Evolutionary conservation across 257 asterid genomes (phyloP), one percentile per base, ranked within the genome.

Genomic region (Misopates orontium): DNA sequence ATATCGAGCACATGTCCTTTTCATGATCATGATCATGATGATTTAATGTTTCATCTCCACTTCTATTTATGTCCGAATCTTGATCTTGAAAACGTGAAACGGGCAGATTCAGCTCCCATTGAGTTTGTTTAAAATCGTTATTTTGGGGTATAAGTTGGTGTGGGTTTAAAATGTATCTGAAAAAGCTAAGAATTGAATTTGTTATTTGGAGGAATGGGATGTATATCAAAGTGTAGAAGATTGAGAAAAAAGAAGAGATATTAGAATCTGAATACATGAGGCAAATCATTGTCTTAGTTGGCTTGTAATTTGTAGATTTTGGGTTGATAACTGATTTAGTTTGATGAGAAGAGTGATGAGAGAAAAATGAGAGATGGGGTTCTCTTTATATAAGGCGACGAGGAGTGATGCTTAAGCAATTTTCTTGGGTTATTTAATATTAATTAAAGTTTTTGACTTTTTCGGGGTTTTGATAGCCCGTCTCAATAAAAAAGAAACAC

Each of bases 1-100:
- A 88, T 36, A 88, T 77, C 1, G 90, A 82, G 66, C 93, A 87
- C 67, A 28, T 31, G 0, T 73, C 83, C 4, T 77, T 73, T 13
- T 60, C 79, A 0, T 67, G 48, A 15, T 36, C 20, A 4, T 18
- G 9, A 0, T 21, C 68, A n/a, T n/a, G n/a, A n/a, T n/a, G n/a
- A n/a, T n/a, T n/a, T n/a, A n/a, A n/a, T n/a, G n/a, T n/a, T n/a
- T n/a, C n/a, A n/a, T n/a, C n/a, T n/a, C n/a, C n/a, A n/a, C n/a
- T n/a, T n/a, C n/a, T 28, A 10, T 69, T 40, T 50, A 20, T 53
- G 24, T 31, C 12, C 41, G 50, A 9, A 41, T 65, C 62, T 51
- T 66, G 42, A 47, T 69, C 72, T 39, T 19, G 56, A 58, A 61
- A 81, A 16, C 66, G 48, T 0, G 63, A 52, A 21, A 75, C 69